These are phyloP conservation scores for Zygosaccharomyces pseudorouxii DNA, from an alignment of 805 yeast species.

Conservation along the genomic window DNA sequence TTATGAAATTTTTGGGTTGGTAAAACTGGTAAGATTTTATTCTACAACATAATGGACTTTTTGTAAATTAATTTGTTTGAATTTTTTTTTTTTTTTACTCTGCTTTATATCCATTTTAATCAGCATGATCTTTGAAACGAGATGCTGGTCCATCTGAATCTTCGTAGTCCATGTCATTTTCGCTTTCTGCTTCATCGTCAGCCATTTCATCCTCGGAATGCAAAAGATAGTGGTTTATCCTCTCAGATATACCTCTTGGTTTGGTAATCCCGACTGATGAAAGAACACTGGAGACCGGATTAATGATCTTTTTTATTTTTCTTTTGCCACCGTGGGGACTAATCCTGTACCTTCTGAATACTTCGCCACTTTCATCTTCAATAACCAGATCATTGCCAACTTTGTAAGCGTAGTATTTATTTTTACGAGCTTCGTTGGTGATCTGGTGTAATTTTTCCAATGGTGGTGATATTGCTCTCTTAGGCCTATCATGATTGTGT, in stretches of 20 bases:
- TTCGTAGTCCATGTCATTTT: conserved; percentile 21
- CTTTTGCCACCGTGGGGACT: conserved; percentile 44
- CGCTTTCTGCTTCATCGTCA: conserved; percentile 21
- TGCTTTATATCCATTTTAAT: too few relatives aligned
- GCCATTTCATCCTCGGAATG: conserved; percentile 22
- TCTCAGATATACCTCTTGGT: neutral
- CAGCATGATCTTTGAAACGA: neutral
- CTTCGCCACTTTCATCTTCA: conserved; percentile 89
- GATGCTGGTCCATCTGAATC: conserved; percentile 11
- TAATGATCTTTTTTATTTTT: conserved; percentile 4
- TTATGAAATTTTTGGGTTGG: neutral
- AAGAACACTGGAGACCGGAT: conserved; percentile 43
- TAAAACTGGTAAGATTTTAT: neutral
- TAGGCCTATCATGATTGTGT: conserved; percentile 13
- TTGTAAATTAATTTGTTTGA: neutral
- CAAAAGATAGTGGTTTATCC: too few relatives aligned
- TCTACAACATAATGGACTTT: neutral
- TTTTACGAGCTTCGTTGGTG: conserved; percentile 12
- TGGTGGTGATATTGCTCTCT: conserved; percentile 29
- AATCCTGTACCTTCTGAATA: conserved; percentile 74
- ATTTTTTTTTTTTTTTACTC: neutral
- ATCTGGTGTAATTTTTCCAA: conserved; percentile 18
- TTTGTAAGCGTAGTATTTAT: conserved; percentile 62
- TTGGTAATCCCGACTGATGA: conserved; percentile 50
- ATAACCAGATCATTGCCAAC: conserved; percentile 72